Evolutionary conservation across 2,329 filamentous ascomycete species (phyloP).

Genomic region (Penicillium sp.): DNA sequence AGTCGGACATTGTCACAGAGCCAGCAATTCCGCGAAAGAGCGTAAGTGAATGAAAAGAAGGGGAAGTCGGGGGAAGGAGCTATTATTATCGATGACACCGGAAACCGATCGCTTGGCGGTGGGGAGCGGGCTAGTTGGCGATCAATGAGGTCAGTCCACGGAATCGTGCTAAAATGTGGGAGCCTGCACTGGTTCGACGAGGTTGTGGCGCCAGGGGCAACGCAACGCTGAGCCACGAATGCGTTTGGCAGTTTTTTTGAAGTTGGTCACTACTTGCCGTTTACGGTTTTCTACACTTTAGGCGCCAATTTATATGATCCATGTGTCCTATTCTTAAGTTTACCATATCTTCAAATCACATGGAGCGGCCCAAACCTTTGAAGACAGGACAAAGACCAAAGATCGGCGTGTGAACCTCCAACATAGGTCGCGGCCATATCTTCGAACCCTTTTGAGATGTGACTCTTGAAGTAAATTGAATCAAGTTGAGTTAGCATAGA

Average conservation of each 20-base stretch:
- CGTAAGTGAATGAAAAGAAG: not conserved
- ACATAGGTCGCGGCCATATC: too few species aligned
- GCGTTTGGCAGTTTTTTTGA: not conserved
- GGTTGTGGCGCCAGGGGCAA: constrained; percentile 1
- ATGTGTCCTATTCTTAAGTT: too few species aligned
- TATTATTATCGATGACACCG: constrained; percentile 19
- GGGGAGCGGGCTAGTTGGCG: constrained; percentile 11
- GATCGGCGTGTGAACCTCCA: too few species aligned
- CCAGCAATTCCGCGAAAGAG: not conserved
- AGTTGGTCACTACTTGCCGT: not conserved
- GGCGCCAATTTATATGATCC: too few species aligned
- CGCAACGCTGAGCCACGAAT: constrained; percentile 6
- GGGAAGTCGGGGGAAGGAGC: constrained; percentile 5
- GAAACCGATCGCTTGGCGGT: constrained; percentile 15
- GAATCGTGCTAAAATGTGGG: constrained; percentile 10
- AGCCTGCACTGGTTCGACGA: constrained; percentile 1
- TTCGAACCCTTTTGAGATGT: too few species aligned
- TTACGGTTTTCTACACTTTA: too few species aligned
- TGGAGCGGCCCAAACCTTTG: too few species aligned
- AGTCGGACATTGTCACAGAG: constrained; percentile 29
- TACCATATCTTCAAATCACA: too few species aligned
- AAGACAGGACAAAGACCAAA: too few species aligned
- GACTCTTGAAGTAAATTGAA: too few species aligned
- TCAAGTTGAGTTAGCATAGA: too few species aligned
- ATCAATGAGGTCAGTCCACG: constrained; percentile 18